These are phyloP conservation scores for Paecilomyces formosus DNA, from an alignment of 2,329 filamentous ascomycete genomes.

Conservation along the genomic window DNA sequence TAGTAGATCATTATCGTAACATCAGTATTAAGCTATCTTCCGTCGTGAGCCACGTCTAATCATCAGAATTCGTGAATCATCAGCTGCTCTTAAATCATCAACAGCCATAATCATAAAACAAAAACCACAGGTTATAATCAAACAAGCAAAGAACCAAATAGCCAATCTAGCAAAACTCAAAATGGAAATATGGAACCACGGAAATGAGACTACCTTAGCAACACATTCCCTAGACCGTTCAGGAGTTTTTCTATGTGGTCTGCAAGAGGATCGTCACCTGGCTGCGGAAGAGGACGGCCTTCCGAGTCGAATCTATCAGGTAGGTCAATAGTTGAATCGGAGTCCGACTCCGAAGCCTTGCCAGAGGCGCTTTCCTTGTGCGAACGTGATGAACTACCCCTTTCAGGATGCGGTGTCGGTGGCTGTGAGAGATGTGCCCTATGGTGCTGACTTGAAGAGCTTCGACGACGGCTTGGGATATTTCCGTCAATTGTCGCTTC, in stretches of 20 bases:
- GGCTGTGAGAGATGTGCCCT: background rate
- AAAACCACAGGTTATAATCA: background rate
- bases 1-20: background rate
- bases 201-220: background rate
- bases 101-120: background rate
- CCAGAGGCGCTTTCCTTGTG: background rate
- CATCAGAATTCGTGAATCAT: background rate
- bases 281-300: constrained; percentile 28
- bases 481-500: constrained; percentile 26
- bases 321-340: constrained; percentile 38
- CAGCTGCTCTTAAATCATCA: background rate
- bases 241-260: constrained; percentile 30
- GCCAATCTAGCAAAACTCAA: background rate
- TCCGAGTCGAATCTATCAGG: constrained; percentile 37
- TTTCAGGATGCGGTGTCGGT: background rate
- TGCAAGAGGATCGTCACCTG: constrained; percentile 23
- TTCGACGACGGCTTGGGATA: constrained; percentile 9
- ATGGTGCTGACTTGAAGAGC: constrained; percentile 5
- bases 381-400: constrained; percentile 5
- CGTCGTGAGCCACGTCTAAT: background rate
- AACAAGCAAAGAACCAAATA: background rate
- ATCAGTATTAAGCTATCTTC: background rate
- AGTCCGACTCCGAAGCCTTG: constrained; percentile 20
- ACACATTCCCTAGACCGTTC: constrained; percentile 16
- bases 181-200: background rate